Percentiles rank a stretch among this genome's conserved stretches.
Conservation (phyloP, 208 protist genomes). For the Leishmania amazonensis region DNA sequence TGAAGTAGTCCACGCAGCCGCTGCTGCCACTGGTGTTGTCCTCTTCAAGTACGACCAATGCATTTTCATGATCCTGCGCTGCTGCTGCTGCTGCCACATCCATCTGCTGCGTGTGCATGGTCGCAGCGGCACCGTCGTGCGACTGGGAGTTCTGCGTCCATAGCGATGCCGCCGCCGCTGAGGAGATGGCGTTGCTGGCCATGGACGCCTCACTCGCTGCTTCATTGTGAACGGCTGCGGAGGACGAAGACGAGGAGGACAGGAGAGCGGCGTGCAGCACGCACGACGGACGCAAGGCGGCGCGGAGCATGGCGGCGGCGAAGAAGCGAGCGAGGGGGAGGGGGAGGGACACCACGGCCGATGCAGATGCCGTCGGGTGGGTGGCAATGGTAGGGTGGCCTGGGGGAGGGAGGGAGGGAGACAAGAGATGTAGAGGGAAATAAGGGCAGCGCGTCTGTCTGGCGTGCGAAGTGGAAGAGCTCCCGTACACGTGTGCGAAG, state of each 20-base stretch:
- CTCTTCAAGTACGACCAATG: slow-evolving; percentile 1
- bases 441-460: background rate
- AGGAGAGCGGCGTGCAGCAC: slow-evolving; percentile 16
- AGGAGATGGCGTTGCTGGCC: background rate
- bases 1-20: slow-evolving; percentile 12
- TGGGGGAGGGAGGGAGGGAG: background rate
- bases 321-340: background rate
- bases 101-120: slow-evolving; percentile 9
- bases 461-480: background rate
- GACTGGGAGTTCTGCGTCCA: slow-evolving; percentile 8
- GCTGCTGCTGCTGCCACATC: slow-evolving; percentile 1
- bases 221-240: background rate
- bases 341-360: background rate
- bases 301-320: slow-evolving; percentile 21
- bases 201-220: background rate
- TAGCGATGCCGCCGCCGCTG: slow-evolving; percentile 9
- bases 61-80: slow-evolving; percentile 4
- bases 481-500: background rate
- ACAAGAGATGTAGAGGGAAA: background rate
- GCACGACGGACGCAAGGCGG: slow-evolving; percentile 9
- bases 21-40: slow-evolving; percentile 3
- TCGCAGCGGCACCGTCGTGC: slow-evolving; percentile 1
- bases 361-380: background rate
- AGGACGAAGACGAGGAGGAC: background rate
- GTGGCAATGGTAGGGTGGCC: background rate